Base-by-base conservation (phyloP, 768 basidiomycete genomes). In the Psilocybe azurescens region DNA sequence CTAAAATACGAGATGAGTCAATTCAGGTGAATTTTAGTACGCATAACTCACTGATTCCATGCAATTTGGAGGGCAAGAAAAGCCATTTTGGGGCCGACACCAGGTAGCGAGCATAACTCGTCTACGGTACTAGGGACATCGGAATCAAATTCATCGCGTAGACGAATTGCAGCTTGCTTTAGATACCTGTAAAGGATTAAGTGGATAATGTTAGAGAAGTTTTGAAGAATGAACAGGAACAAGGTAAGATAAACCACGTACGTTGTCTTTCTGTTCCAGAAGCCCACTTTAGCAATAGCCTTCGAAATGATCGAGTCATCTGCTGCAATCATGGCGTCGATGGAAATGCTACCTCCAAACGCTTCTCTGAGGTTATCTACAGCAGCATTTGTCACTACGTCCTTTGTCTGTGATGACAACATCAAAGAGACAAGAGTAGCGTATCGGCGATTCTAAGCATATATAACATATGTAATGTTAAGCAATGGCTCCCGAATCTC, bases 11-110 rank as follows among this genome's bases (percentile, higher is more conserved):
- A 39, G 13, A 16, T 29, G 24, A 13, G 11, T 13, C 24, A 32
- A 52, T 16, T 16, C 18, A n/a, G 16, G 49, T 13, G 6, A 28
- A 20, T 10, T 20, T 2, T 36, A n/a, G 13, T 1, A 14, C 53
- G 30, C 28, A 18, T 13, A 11, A 70, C 89, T 58, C 68, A 93
- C 91, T 93, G 63, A 65, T 90, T 83, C 94, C 93, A 97, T 1
- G 93, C 94, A 29, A 85, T 84, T 66, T 95, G 94, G 2, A 97
- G 80, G 1, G 88, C 79, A 38, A 97, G 73, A 75, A 93, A 97
- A 0, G 94, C 94, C 95, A 99, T 97, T 74, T 99, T 99, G 0
- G 95, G 97, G 0, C 97, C 97, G 0, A 98, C 95, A 0, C 97
- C 97, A 1, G 89, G 88, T 11, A 99, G 76, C 4, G 90, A 90